Percentiles rank a stretch among this genome's conserved stretches.
Conservation (phyloP, 257 asterid species). For the Lycium barbarum region DNA sequence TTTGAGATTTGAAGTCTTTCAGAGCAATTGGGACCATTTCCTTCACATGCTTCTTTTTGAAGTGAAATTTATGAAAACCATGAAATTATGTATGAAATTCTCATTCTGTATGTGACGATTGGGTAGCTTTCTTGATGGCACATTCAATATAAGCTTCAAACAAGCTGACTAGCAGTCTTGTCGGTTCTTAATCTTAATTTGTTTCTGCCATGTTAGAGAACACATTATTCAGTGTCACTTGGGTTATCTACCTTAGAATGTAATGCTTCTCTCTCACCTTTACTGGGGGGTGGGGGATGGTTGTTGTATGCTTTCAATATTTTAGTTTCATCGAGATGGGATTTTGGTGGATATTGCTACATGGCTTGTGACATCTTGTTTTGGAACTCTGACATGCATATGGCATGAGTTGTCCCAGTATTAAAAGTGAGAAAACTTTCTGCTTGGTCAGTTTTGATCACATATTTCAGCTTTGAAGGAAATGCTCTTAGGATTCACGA, state of each 20-base stretch:
- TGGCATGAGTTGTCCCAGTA: not conserved
- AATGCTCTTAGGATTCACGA: not conserved
- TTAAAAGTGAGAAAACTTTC: not conserved
- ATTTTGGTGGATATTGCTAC: conserved; percentile 4
- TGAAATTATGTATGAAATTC: not conserved
- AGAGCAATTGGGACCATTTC: not conserved
- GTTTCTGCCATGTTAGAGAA: not conserved
- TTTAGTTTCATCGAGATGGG: not conserved
- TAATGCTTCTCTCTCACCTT: not conserved
- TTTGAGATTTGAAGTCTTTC: conserved; percentile 17
- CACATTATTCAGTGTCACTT: not conserved
- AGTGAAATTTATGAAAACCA: not conserved
- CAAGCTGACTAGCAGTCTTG: not conserved
- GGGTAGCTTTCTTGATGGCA: not conserved
- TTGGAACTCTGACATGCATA: not conserved
- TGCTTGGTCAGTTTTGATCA: not conserved
- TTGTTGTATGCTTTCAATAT: not conserved
- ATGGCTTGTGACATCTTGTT: not conserved
- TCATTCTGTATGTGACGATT: not conserved
- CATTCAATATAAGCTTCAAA: not conserved
- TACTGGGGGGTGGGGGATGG: not conserved
- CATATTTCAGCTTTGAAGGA: not conserved
- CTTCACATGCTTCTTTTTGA: conserved; percentile 5
- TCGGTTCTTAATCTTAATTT: not conserved
- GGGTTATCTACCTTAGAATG: not conserved